Percentiles rank a stretch among this genome's conserved stretches.
Conservation (phyloP, 2,329 filamentous ascomycete genomes). For the Talaromyces sp. region DNA sequence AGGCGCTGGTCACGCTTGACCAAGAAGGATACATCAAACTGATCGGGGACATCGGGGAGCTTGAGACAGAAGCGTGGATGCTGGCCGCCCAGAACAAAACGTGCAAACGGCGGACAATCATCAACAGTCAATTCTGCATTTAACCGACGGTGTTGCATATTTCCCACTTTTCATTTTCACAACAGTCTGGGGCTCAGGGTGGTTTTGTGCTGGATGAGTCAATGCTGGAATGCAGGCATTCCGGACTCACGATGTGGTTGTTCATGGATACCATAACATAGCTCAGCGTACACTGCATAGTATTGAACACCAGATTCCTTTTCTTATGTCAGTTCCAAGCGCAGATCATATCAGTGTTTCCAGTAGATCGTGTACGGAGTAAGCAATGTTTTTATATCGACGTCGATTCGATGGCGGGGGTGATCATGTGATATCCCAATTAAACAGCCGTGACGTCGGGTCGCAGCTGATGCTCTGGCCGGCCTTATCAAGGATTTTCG, state of each 20-base stretch:
- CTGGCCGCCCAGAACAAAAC: conserved; percentile 23
- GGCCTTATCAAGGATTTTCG: background rate
- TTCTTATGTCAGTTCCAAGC: background rate
- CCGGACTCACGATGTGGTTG: background rate
- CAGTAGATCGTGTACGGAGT: background rate
- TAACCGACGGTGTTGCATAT: background rate
- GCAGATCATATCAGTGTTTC: background rate
- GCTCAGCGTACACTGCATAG: background rate
- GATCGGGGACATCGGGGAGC: conserved; percentile 6
- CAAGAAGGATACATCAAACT: conserved; percentile 19
- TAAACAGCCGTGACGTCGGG: background rate
- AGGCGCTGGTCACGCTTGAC: conserved; percentile 20
- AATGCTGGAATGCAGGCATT: background rate
- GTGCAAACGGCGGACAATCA: background rate
- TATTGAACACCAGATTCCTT: background rate
- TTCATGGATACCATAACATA: background rate
- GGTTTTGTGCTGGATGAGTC: background rate
- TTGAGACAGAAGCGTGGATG: conserved; percentile 35
- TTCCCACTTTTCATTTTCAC: background rate
- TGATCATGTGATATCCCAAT: background rate
- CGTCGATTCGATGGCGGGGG: background rate
- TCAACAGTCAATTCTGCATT: background rate
- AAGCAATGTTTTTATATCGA: background rate
- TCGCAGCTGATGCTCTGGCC: background rate
- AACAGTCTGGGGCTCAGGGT: background rate